A percentile compares a stretch with the other conserved stretches of the same genome.
These are phyloP conservation scores for Marasmius oreades DNA, from an alignment of 1,284 basidiomycete genomes.

Conservation along the genomic window DNA sequence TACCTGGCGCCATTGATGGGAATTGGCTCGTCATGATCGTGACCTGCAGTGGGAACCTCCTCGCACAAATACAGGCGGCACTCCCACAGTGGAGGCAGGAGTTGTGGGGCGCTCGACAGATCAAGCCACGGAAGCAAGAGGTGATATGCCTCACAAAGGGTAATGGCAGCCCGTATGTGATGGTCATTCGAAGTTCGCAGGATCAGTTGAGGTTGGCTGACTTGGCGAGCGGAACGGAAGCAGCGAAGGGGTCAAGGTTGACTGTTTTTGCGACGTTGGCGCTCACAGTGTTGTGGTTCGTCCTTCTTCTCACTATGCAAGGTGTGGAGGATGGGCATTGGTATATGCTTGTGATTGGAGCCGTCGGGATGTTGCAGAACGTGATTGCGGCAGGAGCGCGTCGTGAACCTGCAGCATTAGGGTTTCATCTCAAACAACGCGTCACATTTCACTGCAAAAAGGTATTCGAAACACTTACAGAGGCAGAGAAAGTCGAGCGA, in stretches of 20 bases:
- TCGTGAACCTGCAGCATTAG: not conserved
- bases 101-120: slow-evolving; percentile 25
- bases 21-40: slow-evolving; percentile 28
- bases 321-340: slow-evolving; percentile 18
- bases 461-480: slow-evolving; percentile 3
- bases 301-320: slow-evolving; percentile 16
- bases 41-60: slow-evolving; percentile 24
- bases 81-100: slow-evolving; percentile 30
- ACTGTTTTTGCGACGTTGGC: not conserved
- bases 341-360: slow-evolving; percentile 15
- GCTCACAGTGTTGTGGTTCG: slow-evolving; percentile 19
- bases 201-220: slow-evolving; percentile 19
- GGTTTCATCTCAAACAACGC: slow-evolving; percentile 1
- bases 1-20: slow-evolving; percentile 22
- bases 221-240: slow-evolving; percentile 19
- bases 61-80: slow-evolving; percentile 21
- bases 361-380: slow-evolving; percentile 7
- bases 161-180: slow-evolving; percentile 19
- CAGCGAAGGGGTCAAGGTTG: not conserved
- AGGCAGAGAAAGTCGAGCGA: slow-evolving; percentile 1
- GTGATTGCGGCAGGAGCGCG: slow-evolving; percentile 5
- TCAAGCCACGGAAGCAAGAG: slow-evolving; percentile 12
- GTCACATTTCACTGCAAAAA: not conserved
- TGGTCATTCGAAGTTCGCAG: not conserved
- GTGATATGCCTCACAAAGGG: slow-evolving; percentile 28